phyloP scores from a whole-genome alignment of 2,329 filamentous ascomycete genomes.

The Sphaerulina vaccinii region DNA sequence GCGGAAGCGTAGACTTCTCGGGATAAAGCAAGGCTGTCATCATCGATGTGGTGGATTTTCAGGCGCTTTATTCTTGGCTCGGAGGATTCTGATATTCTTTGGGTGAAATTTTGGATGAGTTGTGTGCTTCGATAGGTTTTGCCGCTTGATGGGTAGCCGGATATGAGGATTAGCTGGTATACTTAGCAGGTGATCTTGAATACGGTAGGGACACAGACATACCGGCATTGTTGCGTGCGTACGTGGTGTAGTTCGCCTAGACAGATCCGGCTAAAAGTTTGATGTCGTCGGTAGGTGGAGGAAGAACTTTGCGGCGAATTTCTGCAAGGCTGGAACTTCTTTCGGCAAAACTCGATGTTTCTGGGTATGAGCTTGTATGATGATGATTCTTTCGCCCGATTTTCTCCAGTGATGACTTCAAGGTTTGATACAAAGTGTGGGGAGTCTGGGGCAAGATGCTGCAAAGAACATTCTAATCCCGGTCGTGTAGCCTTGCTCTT shows the following conservation, averaged over 20 bases:
- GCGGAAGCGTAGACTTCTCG: slow-evolving; percentile 73
- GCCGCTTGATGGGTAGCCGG: slow-evolving; percentile 57
- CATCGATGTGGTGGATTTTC: slow-evolving; percentile 71
- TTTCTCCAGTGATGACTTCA: background rate
- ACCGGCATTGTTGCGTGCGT: slow-evolving; percentile 10
- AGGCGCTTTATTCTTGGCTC: slow-evolving; percentile 51
- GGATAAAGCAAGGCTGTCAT: slow-evolving; percentile 67
- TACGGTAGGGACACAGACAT: background rate
- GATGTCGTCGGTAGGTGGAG: background rate
- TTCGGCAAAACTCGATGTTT: background rate
- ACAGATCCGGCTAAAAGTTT: background rate
- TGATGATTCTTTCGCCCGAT: background rate
- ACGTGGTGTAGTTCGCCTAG: too few species aligned
- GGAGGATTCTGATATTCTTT: slow-evolving; percentile 50
- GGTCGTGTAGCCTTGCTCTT: too few species aligned
- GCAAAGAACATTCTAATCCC: too few species aligned
- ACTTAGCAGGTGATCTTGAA: background rate
- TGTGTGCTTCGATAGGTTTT: slow-evolving; percentile 63
- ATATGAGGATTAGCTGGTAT: slow-evolving; percentile 32
- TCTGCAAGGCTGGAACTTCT: background rate
- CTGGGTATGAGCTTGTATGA: background rate
- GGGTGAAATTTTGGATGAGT: slow-evolving; percentile 62
- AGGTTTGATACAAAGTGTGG: background rate
- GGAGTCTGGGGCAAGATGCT: background rate
- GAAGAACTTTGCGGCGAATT: background rate